A percentile compares a stretch with the other conserved stretches of the same genome.
phyloP scores from a whole-genome alignment of 2,329 filamentous ascomycete genomes.

The Penicillium sumatraense region DNA sequence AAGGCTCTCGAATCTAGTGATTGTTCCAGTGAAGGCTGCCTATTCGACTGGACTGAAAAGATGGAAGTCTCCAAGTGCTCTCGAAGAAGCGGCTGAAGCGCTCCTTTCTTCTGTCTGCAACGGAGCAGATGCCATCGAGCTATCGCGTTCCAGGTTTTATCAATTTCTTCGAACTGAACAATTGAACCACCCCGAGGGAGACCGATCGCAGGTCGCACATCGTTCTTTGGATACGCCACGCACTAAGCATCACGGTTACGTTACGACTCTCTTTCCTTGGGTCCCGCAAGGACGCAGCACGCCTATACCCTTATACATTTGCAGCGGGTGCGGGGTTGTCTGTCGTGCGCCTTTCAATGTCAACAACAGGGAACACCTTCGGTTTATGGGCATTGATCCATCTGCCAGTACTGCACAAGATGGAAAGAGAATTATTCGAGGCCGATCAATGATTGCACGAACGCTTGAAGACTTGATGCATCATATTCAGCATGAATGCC shows the following conservation, averaged over 20 bases:
- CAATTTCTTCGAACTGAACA: not conserved
- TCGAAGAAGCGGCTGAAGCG: not conserved
- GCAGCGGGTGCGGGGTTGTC: not conserved
- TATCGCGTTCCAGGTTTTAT: not conserved
- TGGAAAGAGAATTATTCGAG: not conserved
- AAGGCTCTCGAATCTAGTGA: no score
- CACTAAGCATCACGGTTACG: not conserved
- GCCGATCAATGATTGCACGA: not conserved
- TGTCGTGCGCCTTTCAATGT: not conserved
- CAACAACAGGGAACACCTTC: not conserved
- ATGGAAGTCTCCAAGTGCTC: not conserved
- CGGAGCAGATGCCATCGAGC: no score
- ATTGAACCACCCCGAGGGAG: no score
- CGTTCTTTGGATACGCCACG: not conserved
- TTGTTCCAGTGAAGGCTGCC: not conserved
- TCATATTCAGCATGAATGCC: not conserved
- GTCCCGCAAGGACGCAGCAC: not conserved
- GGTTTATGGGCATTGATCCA: not conserved
- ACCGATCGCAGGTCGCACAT: not conserved
- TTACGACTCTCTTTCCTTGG: not conserved
- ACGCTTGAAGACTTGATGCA: not conserved
- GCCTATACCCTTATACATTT: not conserved
- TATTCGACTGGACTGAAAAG: not conserved
- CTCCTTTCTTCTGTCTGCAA: not conserved
- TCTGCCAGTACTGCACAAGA: not conserved